Evolutionary conservation across 2,329 filamentous ascomycete genomes (phyloP).

Genomic region (Atkinsonella texensis): DNA sequence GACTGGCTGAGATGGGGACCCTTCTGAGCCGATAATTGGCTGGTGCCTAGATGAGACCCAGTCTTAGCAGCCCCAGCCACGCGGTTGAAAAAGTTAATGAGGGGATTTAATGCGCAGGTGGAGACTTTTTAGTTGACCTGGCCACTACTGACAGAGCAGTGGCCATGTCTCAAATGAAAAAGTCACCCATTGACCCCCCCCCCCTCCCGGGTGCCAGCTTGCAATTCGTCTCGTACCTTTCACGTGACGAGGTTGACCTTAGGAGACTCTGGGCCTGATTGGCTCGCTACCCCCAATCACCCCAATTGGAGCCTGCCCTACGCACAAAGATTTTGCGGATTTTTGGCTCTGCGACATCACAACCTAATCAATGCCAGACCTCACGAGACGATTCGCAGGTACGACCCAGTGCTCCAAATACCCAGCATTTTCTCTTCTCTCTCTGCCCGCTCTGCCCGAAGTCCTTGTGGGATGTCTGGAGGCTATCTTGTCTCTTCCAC

Average conservation of each 20-base stretch:
- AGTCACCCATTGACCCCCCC: too few species aligned
- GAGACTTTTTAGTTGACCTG: too few species aligned
- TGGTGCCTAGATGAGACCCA: background rate
- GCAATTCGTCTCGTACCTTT: background rate
- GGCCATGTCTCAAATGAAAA: too few species aligned
- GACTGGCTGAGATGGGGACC: slow-evolving; percentile 4
- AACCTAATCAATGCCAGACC: slow-evolving; percentile 26
- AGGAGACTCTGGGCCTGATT: slow-evolving; percentile 16
- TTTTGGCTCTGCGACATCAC: slow-evolving; percentile 24
- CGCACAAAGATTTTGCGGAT: slow-evolving; percentile 32
- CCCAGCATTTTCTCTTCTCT: background rate
- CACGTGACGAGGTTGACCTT: slow-evolving; percentile 16
- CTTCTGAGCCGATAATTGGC: slow-evolving; percentile 1
- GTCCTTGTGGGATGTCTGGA: background rate
- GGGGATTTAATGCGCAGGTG: too few species aligned
- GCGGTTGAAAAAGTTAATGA: too few species aligned
- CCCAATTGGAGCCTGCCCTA: slow-evolving; percentile 27
- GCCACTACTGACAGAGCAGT: too few species aligned
- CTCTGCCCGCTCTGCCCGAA: background rate
- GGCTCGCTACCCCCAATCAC: slow-evolving; percentile 23
- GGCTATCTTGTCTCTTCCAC: background rate
- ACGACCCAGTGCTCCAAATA: slow-evolving; percentile 18
- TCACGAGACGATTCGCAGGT: slow-evolving; percentile 31
- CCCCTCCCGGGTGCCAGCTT: background rate
- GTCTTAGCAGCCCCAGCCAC: background rate